These are phyloP conservation scores for Monascus purpureus DNA, from an alignment of 495 filamentous ascomycete genomes.

Conservation along the genomic window DNA sequence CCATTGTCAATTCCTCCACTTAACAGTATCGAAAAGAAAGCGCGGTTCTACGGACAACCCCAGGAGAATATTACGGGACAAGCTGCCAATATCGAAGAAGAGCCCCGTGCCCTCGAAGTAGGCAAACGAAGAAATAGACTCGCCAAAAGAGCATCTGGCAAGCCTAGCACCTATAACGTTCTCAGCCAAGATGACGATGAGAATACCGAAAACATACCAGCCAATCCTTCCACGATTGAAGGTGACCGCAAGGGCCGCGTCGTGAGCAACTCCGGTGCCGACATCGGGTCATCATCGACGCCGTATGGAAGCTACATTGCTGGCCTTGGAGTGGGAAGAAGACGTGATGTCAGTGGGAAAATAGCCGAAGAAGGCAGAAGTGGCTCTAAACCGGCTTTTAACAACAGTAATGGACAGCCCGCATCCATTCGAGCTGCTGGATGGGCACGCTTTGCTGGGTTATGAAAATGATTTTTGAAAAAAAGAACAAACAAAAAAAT, in stretches of 20 bases:
- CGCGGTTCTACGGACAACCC: conserved; percentile 25
- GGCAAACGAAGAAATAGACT: conserved; percentile 17
- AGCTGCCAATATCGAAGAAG: conserved; percentile 11
- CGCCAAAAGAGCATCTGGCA: conserved; percentile 20
- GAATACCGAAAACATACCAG: conserved; percentile 5
- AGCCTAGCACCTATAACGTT: conserved; percentile 19
- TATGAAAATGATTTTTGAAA: conserved; percentile 13
- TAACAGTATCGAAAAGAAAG: conserved; percentile 14
- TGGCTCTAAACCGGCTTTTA: conserved; percentile 12
- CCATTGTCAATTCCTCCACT: conserved; percentile 7
- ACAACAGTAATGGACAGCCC: not conserved
- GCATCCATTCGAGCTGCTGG: conserved; percentile 23
- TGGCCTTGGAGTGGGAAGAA: conserved; percentile 29
- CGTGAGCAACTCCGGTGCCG: conserved; percentile 39
- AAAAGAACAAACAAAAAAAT: too few relatives aligned
- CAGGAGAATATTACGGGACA: conserved; percentile 11
- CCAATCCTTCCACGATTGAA: conserved; percentile 17
- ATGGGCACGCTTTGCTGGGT: conserved; percentile 33
- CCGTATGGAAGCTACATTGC: conserved; percentile 48
- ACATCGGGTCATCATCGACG: conserved; percentile 24
- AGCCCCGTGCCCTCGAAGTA: not conserved
- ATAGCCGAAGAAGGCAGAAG: conserved; percentile 72
- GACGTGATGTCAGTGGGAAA: conserved; percentile 70
- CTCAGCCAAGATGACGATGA: conserved; percentile 23
- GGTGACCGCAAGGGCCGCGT: conserved; percentile 33